Percentiles rank a stretch among this genome's conserved stretches.
Conservation (phyloP, 805 yeast genomes). For the Maudiozyma serrabonitensis region DNA sequence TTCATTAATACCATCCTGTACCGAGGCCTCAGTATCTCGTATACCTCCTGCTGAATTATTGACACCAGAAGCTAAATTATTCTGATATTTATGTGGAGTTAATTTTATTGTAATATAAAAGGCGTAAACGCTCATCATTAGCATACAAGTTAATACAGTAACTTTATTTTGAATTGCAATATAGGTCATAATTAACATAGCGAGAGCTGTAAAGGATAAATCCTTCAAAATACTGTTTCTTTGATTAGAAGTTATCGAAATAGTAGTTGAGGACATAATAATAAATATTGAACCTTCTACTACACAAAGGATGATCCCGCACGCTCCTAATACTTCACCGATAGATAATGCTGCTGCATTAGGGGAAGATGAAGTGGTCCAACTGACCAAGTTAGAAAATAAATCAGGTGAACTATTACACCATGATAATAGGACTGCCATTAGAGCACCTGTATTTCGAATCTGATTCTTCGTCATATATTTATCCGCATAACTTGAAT, state of each 20-base stretch:
- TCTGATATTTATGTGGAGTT: not conserved
- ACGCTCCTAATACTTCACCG: conserved; percentile 31
- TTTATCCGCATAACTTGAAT: conserved; percentile 5
- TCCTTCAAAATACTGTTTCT: conserved; percentile 18
- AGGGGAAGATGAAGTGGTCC: conserved; percentile 19
- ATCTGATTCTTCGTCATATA: not conserved
- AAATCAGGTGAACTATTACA: conserved; percentile 32
- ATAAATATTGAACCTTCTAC: conserved; percentile 28
- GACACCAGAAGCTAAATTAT: no score
- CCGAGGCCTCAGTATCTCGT: no score
- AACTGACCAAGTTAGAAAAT: conserved; percentile 29
- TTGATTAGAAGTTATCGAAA: conserved; percentile 14
- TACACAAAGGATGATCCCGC: conserved; percentile 30
- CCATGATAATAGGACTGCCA: conserved; percentile 29
- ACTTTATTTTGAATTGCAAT: conserved; percentile 17
- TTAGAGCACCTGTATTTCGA: conserved; percentile 13
- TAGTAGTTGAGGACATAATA: conserved; percentile 16
- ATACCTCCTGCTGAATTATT: not conserved
- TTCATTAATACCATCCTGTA: not conserved
- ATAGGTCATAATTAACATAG: conserved; percentile 19
- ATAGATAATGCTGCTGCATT: conserved; percentile 25
- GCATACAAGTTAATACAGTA: conserved; percentile 19
- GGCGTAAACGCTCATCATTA: conserved; percentile 20
- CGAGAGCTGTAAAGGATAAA: conserved; percentile 17
- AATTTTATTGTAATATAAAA: conserved; percentile 10